Evolutionary conservation across 2,329 filamentous ascomycete genomes (phyloP), one percentile per base, ranked within the genome.

Genomic region (Epichloe brachyelytri): DNA sequence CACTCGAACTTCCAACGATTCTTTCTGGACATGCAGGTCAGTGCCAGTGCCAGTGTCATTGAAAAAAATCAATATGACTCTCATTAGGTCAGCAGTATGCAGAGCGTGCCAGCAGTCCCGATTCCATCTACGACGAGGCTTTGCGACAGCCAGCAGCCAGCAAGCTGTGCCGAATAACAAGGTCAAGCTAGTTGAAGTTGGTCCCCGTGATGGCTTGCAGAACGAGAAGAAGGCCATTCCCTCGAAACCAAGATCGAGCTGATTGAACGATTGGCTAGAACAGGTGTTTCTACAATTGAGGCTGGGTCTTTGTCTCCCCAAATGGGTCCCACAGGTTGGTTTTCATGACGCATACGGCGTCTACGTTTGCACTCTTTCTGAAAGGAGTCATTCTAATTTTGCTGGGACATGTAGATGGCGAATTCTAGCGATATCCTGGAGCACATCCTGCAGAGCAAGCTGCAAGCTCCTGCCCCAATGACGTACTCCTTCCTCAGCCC

Each of bases 141-240:
- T 71, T 54, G 70, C 71, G 46, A 72, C 71, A n/a, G 67, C 69
- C 38, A 65, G 60, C 50, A 55, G 55, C 41, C 55, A 54, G 33
- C 58, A 54, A 46, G 47, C 57, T 33, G 55, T 61, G 45, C 59
- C 62, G 53, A 69, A 73, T 62, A 74, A 71, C 60, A 65, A 61
- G 53, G 75, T 81, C 54, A 76, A 73, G 67, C 82, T 94, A 39
- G 83, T 93, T 55, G 88, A 94, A 70, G 88, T 94, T 55, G 87
- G 86, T 8, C 87, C 88, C 36, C 77, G 88, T 57, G 88, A 94
- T 71, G 88, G 88, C n/a, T 70, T 94, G 49, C 88, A 95, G 64
- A 94, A 93, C 63, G 86, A 93, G 71, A 86, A 85, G 68, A 78
- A 73, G 56, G 74, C 74, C 30, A 84, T 94, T 73, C 86, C 0